Base-by-base conservation (phyloP, 2,329 filamentous ascomycete species). In the Blastomyces parvus region DNA sequence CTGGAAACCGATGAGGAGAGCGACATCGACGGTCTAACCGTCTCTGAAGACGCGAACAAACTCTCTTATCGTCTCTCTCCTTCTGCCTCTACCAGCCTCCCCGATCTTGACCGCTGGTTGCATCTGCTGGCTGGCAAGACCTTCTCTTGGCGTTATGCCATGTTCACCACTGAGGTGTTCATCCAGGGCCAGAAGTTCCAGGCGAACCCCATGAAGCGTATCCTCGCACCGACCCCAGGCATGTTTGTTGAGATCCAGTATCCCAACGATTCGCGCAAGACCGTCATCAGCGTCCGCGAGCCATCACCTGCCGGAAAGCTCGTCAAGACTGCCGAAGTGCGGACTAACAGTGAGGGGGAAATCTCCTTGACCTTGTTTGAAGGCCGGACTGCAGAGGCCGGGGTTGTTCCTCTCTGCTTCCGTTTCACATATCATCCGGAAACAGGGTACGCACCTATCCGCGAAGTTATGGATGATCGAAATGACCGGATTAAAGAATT, bases 401-500 rank as follows among this genome's bases (percentile, higher is more conserved):
- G 88, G 73, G 84, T 93, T 14, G 88, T 91, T n/a, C 84, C 91
- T 27, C 80, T 99, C 64, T 88, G 90, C 27, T 86, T 99, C 68
- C 86, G 87, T 73, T 97, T 97, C 80, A 90, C 85, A 5, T 99
- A 99, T 79, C 90, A 92, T 74, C 94, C 94, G 1, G 93, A 97
- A 77, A 88, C 91, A 63, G 94, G 94, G 38, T 99, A 97, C 74
- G 93, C 95, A n/a, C 94, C 94, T 22, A 96, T 99, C 69, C 88
- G 88, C 66, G 94, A 99, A 77, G 89, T 97, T 67, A 99, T 99
- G 94, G 85, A 91, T 44, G 88, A 86, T 62, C 91, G 94, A 73
- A 99, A 99, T 74, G 93, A 99, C 74, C 89, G 91, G 67, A 97
- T 99, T 82, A 99, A 99, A 82, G 90, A 96, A 77, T 99, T 99